These are phyloP conservation scores for Pleoardoris graminearum DNA, from an alignment of 2,329 filamentous ascomycete genomes.

Conservation along the genomic window DNA sequence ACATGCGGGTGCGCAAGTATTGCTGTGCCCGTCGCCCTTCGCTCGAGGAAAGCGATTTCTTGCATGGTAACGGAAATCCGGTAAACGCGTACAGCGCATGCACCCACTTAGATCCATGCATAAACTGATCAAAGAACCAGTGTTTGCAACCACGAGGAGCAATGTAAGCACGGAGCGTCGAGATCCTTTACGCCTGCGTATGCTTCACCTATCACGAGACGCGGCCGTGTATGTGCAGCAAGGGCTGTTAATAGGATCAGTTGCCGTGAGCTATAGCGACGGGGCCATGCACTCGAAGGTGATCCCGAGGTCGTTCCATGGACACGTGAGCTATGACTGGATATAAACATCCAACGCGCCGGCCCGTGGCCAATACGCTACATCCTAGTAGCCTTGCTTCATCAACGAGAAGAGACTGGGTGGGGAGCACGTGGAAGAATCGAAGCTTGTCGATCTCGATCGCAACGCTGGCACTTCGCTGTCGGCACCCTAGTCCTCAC, in stretches of 20 bases:
- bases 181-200: background rate
- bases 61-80: too few relatives aligned
- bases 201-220: slow-evolving; percentile 1
- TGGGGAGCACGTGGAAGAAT: background rate
- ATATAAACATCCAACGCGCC: background rate
- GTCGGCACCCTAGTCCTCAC: background rate
- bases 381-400: background rate
- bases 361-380: too few relatives aligned
- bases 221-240: background rate
- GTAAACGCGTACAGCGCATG: too few relatives aligned
- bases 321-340: background rate
- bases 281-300: too few relatives aligned
- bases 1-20: background rate
- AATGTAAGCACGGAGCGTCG: background rate
- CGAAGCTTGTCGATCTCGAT: background rate
- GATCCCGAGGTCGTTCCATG: background rate
- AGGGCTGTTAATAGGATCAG: slow-evolving; percentile 4
- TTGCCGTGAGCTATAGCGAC: slow-evolving; percentile 2
- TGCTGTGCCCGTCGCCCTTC: too few relatives aligned
- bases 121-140: too few relatives aligned
- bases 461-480: background rate
- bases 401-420: background rate
- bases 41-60: too few relatives aligned
- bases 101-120: too few relatives aligned
- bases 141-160: too few relatives aligned